Evolutionary conservation across 129 eudicot species (phyloP), one percentile per base, ranked within the genome.

Genomic region (Escallonia rubra): DNA sequence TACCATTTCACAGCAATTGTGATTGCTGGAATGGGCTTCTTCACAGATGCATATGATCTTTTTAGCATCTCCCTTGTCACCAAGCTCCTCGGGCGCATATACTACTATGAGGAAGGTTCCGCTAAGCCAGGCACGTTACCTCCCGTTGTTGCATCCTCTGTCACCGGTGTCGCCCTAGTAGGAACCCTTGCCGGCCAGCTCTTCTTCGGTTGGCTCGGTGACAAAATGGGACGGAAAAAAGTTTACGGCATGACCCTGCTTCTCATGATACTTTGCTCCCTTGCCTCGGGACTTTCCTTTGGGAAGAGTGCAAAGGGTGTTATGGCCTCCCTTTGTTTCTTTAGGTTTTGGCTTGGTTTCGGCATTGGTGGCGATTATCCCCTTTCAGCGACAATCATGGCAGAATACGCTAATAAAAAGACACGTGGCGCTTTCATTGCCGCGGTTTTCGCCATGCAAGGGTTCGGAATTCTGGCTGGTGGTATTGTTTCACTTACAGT

Each of bases 391-490:
- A 83, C 89, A 3, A 83, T 83, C 54, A 83, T 83, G 89, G 76
- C 89, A 0, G 89, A 83, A 57, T 83, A 83, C 8, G 81, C 87
- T 34, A 79, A 82, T 13, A 82, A 82, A 61, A 77, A 74, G 61
- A 82, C 87, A 0, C 81, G 88, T 41, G 88, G 88, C 2, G 82
- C 85, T 7, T 83, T 83, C 62, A 80, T 83, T 5, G 82, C 89
- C 7, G 89, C 89, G 10, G 89, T 83, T 8, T 83, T 83, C 39
- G 89, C 89, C 8, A 83, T 83, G 89, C 89, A 83, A 74, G 89
- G 89, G 54, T 72, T 83, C 9, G 89, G 89, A 60, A 83, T 76
- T 48, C 51, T 83, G 69, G 45, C 77, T 16, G 74, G 89, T 70
- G 89, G 89, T 10, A 23, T 83, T 2, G 64, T 83, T 3, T 74